A percentile compares a stretch with the other conserved stretches of the same genome.
These are phyloP conservation scores for Penicillium riverlandense DNA, from an alignment of 495 filamentous ascomycete genomes.

Conservation along the genomic window DNA sequence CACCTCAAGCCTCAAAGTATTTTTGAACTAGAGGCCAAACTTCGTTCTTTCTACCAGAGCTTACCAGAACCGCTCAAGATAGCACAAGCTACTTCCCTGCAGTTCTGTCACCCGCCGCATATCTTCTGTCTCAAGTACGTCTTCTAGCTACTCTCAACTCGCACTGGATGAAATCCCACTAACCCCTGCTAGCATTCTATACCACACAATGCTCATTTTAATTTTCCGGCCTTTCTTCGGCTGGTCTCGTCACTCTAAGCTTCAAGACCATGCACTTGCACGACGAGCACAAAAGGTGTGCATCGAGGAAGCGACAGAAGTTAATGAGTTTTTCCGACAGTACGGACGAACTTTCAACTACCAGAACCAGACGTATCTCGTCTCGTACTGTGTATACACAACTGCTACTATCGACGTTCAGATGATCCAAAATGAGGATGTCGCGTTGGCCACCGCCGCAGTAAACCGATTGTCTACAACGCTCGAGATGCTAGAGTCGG, in stretches of 20 bases:
- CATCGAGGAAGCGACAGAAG: constrained; percentile 3
- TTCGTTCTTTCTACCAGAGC: neutral
- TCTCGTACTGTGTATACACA: constrained; percentile 10
- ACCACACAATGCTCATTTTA: constrained; percentile 6
- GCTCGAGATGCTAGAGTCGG: constrained; percentile 7
- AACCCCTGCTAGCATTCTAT: neutral
- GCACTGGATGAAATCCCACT: neutral
- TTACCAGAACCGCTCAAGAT: constrained; percentile 1
- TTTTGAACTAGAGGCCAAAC: constrained; percentile 2
- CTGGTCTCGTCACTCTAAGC: constrained; percentile 1
- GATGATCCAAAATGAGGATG: constrained; percentile 4
- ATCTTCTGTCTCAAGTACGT: constrained; percentile 6
- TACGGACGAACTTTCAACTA: constrained; percentile 8
- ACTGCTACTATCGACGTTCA: constrained; percentile 8
- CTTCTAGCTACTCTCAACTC: too few relatives aligned
- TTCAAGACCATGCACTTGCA: constrained; percentile 3
- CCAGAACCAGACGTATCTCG: constrained; percentile 7
- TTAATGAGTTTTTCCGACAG: constrained; percentile 4
- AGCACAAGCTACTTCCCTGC: neutral
- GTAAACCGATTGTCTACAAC: constrained; percentile 3
- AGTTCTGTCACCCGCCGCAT: constrained; percentile 2
- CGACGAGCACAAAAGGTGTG: constrained; percentile 6
- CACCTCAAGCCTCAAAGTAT: constrained; percentile 1
- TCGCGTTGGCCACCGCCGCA: neutral
- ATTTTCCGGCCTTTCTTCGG: constrained; percentile 6